Evolutionary conservation across 2,329 filamentous ascomycete species (phyloP).

Genomic region (Trichoderma cornu-damae): DNA sequence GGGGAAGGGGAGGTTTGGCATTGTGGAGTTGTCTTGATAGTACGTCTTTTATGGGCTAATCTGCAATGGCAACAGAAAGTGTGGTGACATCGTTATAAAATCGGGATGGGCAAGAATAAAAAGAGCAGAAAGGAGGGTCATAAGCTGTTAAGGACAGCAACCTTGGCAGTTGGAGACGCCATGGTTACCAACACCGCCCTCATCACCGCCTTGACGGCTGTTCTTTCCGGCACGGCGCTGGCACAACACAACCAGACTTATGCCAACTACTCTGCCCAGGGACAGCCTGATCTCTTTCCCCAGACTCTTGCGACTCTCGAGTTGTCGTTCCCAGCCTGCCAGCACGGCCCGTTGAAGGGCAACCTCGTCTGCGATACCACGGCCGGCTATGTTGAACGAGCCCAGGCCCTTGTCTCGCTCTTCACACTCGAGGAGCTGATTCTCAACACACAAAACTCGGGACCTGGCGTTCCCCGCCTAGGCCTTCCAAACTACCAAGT

Average conservation of each 20-base stretch:
- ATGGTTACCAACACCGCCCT: constrained; percentile 9
- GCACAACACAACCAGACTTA: constrained; percentile 15
- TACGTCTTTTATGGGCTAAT: background rate
- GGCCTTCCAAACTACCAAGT: constrained; percentile 55
- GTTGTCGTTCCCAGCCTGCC: constrained; percentile 30
- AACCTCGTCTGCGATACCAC: constrained; percentile 32
- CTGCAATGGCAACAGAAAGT: background rate
- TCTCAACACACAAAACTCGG: constrained; percentile 31
- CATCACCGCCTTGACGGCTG: constrained; percentile 8
- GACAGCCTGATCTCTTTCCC: constrained; percentile 14
- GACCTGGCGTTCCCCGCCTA: constrained; percentile 46
- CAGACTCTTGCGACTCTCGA: constrained; percentile 9
- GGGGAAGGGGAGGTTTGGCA: background rate
- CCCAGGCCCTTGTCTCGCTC: constrained; percentile 29
- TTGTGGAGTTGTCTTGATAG: constrained; percentile 6
- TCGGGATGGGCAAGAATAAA: background rate
- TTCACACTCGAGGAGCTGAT: constrained; percentile 34
- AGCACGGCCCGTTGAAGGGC: constrained; percentile 29
- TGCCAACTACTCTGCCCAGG: constrained; percentile 11
- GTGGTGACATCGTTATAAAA: background rate
- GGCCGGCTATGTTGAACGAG: constrained; percentile 25
- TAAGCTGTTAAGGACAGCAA: constrained; percentile 4
- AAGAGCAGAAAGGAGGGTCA: background rate
- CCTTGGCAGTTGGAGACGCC: background rate
- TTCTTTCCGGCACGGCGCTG: background rate